A percentile compares a stretch with the other conserved stretches of the same genome.
Evolutionary conservation across 139 green algal species (phyloP).

Genomic region (Chlorella sp.): DNA sequence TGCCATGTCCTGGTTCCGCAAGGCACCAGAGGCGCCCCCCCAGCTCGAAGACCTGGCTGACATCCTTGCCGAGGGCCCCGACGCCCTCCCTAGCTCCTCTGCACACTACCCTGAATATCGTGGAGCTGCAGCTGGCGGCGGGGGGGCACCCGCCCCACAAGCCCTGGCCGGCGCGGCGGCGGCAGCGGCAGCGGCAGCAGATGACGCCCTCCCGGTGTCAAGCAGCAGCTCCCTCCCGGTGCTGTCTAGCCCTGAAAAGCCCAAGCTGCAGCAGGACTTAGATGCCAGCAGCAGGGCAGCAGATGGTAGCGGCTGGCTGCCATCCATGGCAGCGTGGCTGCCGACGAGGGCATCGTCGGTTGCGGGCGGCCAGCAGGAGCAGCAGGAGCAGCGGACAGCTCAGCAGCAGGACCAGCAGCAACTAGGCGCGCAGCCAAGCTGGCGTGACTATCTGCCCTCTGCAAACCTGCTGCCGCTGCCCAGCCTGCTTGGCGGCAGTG

Average conservation of each 20-base stretch:
- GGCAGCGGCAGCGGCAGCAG: neutral
- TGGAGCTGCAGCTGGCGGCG: neutral
- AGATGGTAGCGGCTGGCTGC: neutral
- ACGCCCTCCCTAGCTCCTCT: no score
- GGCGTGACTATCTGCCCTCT: neutral
- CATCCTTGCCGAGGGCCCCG: constrained; percentile 4
- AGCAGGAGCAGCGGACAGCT: neutral
- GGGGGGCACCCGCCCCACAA: neutral
- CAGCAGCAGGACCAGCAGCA: neutral
- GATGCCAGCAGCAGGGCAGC: neutral
- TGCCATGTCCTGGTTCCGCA: no score
- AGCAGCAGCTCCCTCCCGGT: neutral
- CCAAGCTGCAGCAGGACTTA: neutral
- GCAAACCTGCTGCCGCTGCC: no score
- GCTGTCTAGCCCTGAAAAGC: neutral
- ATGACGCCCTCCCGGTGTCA: neutral
- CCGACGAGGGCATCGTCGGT: neutral
- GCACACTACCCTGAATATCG: neutral
- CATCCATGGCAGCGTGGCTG: neutral
- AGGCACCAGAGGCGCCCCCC: neutral
- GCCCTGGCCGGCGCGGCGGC: neutral
- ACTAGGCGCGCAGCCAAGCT: neutral
- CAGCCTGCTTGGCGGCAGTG: neutral
- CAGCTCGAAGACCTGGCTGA: constrained; percentile 24
- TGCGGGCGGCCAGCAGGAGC: no score